phyloP scores from a whole-genome alignment of 139 green algal genomes.

The Spirogloea muscicola region DNA sequence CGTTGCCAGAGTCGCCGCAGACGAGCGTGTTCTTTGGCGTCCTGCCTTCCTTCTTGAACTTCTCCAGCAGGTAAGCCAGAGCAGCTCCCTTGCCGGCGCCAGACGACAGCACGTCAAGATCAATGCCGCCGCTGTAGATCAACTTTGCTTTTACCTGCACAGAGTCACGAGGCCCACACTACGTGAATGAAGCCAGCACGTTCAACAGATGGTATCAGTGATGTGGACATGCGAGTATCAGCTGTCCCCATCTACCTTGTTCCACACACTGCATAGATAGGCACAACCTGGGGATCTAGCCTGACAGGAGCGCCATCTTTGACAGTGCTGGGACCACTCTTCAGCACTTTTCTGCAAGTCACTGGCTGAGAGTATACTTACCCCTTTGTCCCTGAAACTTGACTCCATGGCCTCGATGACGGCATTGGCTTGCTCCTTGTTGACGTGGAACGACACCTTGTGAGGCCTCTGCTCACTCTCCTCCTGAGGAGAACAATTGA shows the following conservation, averaged over 20 bases:
- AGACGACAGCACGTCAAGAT: slow-evolving; percentile 79
- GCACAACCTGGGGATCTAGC: too few species aligned
- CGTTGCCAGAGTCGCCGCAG: slow-evolving; percentile 89
- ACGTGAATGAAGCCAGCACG: too few species aligned
- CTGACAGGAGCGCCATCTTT: too few species aligned
- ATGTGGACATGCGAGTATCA: too few species aligned
- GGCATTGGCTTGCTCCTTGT: slow-evolving; percentile 8
- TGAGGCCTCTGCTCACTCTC: slow-evolving; percentile 79
- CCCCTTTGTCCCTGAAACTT: neutral
- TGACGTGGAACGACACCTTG: slow-evolving; percentile 82
- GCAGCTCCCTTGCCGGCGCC: slow-evolving; percentile 81
- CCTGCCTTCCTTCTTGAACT: slow-evolving; percentile 43
- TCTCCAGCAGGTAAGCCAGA: slow-evolving; percentile 72
- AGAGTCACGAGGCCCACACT: too few species aligned
- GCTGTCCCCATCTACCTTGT: too few species aligned
- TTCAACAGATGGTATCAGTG: too few species aligned
- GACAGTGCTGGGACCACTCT: too few species aligned
- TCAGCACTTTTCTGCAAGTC: too few species aligned
- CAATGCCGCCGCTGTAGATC: slow-evolving; percentile 74
- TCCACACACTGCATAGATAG: too few species aligned
- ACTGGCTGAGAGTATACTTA: too few species aligned
- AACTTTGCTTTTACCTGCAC: slow-evolving; percentile 63
- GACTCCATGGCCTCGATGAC: slow-evolving; percentile 30
- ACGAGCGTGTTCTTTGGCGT: slow-evolving; percentile 59
- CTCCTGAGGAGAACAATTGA: slow-evolving; percentile 58